A percentile compares a stretch with the other conserved stretches of the same genome.
Evolutionary conservation across 352 stramenopile genomes (phyloP).

Genomic region (Globisporangium orthogonon): DNA sequence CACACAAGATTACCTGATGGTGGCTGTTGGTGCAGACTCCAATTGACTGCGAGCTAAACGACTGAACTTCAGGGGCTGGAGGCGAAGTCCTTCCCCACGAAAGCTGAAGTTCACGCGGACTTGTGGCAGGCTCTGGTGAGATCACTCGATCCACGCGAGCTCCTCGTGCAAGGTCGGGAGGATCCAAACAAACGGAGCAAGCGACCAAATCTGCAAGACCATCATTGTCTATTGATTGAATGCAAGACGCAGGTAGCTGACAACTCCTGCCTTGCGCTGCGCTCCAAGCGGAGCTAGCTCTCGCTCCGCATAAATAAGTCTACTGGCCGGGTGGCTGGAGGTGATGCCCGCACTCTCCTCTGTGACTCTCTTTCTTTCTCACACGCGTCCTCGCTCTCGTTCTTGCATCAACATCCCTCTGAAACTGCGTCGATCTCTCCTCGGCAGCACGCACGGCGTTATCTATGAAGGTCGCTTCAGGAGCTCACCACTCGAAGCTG

Average conservation of each 20-base stretch:
- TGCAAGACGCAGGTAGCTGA: background rate
- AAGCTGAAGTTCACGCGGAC: background rate
- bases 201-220: background rate
- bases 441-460: background rate
- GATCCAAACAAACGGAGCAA: background rate
- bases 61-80: background rate
- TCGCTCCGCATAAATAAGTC: background rate
- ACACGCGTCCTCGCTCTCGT: background rate
- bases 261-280: too few species aligned
- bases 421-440: background rate
- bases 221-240: background rate
- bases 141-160: too few species aligned
- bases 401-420: background rate
- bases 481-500: conserved; percentile 12
- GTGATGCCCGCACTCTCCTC: background rate
- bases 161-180: background rate
- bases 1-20: conserved; percentile 3
- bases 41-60: background rate
- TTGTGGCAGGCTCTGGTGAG: too few species aligned
- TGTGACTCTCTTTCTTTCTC: too few species aligned
- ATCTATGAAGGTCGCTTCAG: background rate
- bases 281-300: background rate
- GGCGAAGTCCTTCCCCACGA: background rate
- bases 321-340: background rate
- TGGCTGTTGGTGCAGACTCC: background rate